Percentiles rank a stretch among this genome's conserved stretches.
These are phyloP conservation scores for Arabidopsis arenosa DNA, from an alignment of 345 rosid species.

Conservation along the genomic window DNA sequence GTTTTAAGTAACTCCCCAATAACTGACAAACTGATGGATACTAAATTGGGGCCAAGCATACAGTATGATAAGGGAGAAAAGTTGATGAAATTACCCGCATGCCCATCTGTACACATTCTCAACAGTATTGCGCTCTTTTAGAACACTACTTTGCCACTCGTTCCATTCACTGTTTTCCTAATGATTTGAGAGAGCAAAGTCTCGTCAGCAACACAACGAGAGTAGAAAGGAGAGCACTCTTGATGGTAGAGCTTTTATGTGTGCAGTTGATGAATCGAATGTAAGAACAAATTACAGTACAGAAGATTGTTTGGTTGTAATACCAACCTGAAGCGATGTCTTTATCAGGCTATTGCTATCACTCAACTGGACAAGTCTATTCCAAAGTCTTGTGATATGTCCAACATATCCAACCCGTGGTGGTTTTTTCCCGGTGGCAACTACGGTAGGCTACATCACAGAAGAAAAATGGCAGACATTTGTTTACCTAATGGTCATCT, in stretches of 20 bases:
- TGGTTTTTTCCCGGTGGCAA: conserved; percentile 70
- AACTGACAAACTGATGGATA: neutral
- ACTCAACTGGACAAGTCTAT: conserved; percentile 80
- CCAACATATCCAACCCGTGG: conserved; percentile 91
- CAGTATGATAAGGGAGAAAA: conserved; percentile 27
- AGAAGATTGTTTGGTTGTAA: conserved; percentile 24
- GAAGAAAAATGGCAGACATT: conserved; percentile 14
- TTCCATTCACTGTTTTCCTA: conserved; percentile 87
- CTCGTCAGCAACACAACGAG: conserved; percentile 15
- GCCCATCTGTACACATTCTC: conserved; percentile 97
- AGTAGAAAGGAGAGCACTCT: conserved; percentile 7
- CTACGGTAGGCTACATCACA: conserved; percentile 75
- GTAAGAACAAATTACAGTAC: neutral
- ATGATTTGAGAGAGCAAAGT: conserved; percentile 37
- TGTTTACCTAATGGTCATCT: conserved; percentile 7
- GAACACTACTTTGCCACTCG: conserved; percentile 74
- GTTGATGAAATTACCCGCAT: conserved; percentile 68
- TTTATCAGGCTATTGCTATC: conserved; percentile 64
- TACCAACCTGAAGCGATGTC: conserved; percentile 73
- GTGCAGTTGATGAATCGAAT: neutral
- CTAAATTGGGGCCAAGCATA: conserved; percentile 1
- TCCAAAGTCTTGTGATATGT: conserved; percentile 82
- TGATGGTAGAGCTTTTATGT: conserved; percentile 10
- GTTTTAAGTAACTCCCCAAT: conserved; percentile 3
- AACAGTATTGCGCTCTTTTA: conserved; percentile 82